A percentile compares a stretch with the other conserved stretches of the same genome.
Evolutionary conservation across 2,329 filamentous ascomycete species (phyloP).

Genomic region (Didymella glomerata): DNA sequence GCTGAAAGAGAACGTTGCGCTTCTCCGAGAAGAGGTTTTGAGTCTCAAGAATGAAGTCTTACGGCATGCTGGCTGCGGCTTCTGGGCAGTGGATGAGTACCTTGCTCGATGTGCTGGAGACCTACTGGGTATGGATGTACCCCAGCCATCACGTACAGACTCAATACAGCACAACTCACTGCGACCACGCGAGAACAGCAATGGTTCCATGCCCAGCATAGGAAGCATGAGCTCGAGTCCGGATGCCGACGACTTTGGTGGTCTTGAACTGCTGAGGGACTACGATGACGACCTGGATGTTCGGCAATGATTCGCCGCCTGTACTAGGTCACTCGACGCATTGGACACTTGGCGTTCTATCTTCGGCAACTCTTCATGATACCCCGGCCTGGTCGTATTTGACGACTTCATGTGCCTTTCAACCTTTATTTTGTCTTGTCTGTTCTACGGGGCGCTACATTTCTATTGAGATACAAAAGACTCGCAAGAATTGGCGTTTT

Average conservation of each 20-base stretch:
- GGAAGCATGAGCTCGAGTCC: constrained; percentile 21
- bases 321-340: neutral
- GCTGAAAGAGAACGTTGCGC: constrained; percentile 45
- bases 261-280: constrained; percentile 45
- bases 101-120: constrained; percentile 49
- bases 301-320: neutral
- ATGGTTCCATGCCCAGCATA: constrained; percentile 25
- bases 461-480: neutral
- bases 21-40: constrained; percentile 49
- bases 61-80: constrained; percentile 49
- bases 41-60: constrained; percentile 50
- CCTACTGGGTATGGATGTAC: constrained; percentile 40
- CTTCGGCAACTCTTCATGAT: constrained; percentile 14
- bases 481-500: neutral
- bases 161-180: constrained; percentile 10
- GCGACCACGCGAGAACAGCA: constrained; percentile 25
- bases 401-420: neutral
- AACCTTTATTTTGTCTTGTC: neutral
- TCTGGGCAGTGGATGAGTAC: constrained; percentile 51
- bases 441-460: neutral
- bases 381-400: constrained; percentile 9
- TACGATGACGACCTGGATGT: constrained; percentile 32
- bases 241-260: constrained; percentile 35
- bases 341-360: constrained; percentile 8
- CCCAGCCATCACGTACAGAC: constrained; percentile 8